phyloP scores from a whole-genome alignment of 768 basidiomycete genomes.

The Tricholomella constricta region DNA sequence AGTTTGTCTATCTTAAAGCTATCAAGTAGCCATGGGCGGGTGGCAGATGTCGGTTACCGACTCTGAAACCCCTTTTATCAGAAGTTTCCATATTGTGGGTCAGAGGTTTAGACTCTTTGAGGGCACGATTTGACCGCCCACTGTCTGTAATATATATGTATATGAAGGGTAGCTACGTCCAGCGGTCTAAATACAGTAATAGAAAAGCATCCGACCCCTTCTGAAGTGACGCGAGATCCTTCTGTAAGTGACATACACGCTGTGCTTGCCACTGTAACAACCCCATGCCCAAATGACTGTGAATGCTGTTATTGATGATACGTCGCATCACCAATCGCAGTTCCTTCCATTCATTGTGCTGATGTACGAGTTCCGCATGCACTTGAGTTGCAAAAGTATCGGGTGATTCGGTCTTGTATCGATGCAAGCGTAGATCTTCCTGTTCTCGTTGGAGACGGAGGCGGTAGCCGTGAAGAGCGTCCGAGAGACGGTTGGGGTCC shows the following conservation, averaged over 20 bases:
- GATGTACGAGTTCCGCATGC: neutral
- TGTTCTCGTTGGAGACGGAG: neutral
- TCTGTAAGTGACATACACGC: conserved; percentile 1
- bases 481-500: neutral
- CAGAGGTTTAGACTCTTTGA: too few species aligned
- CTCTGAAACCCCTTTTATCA: neutral
- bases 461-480: neutral
- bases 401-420: neutral
- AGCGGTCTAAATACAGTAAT: neutral
- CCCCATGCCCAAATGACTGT: neutral
- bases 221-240: conserved; percentile 2
- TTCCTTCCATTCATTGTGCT: neutral
- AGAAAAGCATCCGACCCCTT: neutral
- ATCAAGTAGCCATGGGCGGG: neutral
- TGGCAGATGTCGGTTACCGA: neutral
- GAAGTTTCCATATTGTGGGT: neutral
- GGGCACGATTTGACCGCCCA: too few species aligned
- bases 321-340: neutral
- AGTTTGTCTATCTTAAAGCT: neutral
- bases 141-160: too few species aligned
- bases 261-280: conserved; percentile 1
- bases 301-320: neutral
- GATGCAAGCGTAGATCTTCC: neutral
- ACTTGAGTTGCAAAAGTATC: neutral
- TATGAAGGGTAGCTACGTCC: neutral